Percentiles rank a stretch among this genome's conserved stretches.
Conservation (phyloP, 768 basidiomycete genomes). For the Mycena leptocephala region DNA sequence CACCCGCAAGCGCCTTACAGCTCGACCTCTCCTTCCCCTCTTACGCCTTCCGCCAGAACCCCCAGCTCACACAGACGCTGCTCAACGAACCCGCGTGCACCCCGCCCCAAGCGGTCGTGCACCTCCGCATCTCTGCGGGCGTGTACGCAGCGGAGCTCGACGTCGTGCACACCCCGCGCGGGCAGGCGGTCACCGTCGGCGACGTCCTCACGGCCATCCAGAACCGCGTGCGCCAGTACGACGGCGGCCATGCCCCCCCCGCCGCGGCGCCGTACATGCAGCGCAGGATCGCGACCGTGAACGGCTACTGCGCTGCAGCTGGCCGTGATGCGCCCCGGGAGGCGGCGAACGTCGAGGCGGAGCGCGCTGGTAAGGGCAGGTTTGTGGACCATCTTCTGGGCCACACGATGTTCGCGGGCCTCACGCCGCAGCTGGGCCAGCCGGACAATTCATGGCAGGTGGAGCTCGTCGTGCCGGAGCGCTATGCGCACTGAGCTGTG, state of each 20-base stretch:
- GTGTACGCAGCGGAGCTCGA: neutral
- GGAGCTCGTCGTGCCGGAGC: slow-evolving; percentile 4
- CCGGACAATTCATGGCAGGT: slow-evolving; percentile 23
- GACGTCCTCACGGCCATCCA: slow-evolving; percentile 17
- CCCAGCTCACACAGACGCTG: slow-evolving; percentile 4
- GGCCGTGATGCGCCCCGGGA: neutral
- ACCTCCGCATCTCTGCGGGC: slow-evolving; percentile 4
- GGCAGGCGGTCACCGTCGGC: slow-evolving; percentile 3
- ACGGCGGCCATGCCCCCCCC: neutral
- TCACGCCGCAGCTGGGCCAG: neutral
- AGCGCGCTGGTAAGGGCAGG: neutral
- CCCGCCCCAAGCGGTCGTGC: neutral
- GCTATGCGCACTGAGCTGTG: slow-evolving; percentile 16
- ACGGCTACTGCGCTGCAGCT: slow-evolving; percentile 5
- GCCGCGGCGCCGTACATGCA: slow-evolving; percentile 20
- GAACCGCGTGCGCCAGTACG: neutral
- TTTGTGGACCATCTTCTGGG: slow-evolving; percentile 23
- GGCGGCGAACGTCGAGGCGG: neutral
- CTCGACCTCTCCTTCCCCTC: slow-evolving; percentile 32
- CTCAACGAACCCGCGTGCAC: slow-evolving; percentile 4
- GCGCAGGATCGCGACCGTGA: slow-evolving; percentile 12
- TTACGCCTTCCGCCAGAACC: slow-evolving; percentile 18
- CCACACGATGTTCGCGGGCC: slow-evolving; percentile 22
- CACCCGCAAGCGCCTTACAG: neutral
- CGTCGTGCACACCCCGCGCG: neutral